Conservation (phyloP, 768 basidiomycete species). For the Mycena sanguinolenta region DNA sequence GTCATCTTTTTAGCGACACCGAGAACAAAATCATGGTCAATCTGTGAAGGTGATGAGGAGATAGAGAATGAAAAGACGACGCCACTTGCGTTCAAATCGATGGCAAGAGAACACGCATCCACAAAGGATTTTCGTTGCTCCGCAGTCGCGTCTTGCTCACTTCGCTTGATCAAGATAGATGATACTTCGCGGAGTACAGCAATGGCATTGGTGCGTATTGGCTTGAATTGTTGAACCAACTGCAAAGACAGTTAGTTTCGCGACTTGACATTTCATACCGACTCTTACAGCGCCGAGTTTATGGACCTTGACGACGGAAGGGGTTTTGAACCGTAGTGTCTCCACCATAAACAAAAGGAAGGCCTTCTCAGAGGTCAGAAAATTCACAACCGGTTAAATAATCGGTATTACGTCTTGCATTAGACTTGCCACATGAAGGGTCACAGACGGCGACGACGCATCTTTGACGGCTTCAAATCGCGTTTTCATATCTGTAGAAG, state of each 20-base stretch:
- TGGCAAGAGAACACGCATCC: slow-evolving; percentile 57
- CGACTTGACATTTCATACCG: slow-evolving; percentile 21
- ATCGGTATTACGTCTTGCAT: slow-evolving; percentile 74
- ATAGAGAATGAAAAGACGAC: not conserved
- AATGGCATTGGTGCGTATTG: slow-evolving; percentile 66
- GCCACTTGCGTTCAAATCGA: slow-evolving; percentile 51
- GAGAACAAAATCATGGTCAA: slow-evolving; percentile 74
- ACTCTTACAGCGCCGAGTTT: slow-evolving; percentile 76
- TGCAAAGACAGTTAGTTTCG: slow-evolving; percentile 42
- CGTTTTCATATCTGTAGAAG: slow-evolving; percentile 62
- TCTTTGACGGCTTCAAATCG: slow-evolving; percentile 63
- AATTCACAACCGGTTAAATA: not conserved
- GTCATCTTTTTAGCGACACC: slow-evolving; percentile 73
- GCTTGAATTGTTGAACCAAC: slow-evolving; percentile 79
- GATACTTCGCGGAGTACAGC: slow-evolving; percentile 72
- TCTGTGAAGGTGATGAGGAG: slow-evolving; percentile 49
- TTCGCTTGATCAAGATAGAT: slow-evolving; percentile 59
- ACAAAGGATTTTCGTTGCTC: slow-evolving; percentile 68
- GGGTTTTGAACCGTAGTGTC: slow-evolving; percentile 78
- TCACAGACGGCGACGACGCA: slow-evolving; percentile 61
- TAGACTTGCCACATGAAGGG: slow-evolving; percentile 81
- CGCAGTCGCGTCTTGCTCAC: slow-evolving; percentile 64
- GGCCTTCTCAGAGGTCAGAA: slow-evolving; percentile 60
- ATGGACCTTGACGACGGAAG: slow-evolving; percentile 77
- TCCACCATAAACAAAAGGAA: slow-evolving; percentile 80